A percentile compares a stretch with the other conserved stretches of the same genome.
Conservation (phyloP, 495 filamentous ascomycete species). For the Parathielavia hyrcaniae region DNA sequence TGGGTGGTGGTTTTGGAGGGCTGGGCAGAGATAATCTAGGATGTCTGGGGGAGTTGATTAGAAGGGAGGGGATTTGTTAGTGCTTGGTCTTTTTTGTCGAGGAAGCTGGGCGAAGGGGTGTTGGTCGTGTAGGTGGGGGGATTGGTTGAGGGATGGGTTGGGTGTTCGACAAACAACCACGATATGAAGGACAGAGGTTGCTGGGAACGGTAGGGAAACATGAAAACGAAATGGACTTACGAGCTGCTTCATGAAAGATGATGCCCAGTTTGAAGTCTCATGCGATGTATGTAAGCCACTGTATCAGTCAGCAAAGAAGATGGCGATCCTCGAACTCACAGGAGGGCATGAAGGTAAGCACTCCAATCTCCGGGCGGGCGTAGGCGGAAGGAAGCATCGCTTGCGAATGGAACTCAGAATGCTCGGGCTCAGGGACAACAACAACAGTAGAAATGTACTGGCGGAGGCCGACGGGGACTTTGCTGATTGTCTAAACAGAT, state of each 20-base stretch:
- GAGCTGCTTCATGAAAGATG: constrained; percentile 20
- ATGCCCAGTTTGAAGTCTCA: constrained; percentile 23
- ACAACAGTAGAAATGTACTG: constrained; percentile 20
- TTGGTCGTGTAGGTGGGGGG: background rate
- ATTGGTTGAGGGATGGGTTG: background rate
- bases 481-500: constrained; percentile 14
- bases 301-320: no score
- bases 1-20: background rate
- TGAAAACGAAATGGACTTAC: background rate
- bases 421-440: constrained; percentile 10
- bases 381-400: constrained; percentile 16
- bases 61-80: constrained; percentile 2
- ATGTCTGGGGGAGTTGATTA: constrained; percentile 8
- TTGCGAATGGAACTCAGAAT: background rate
- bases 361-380: constrained; percentile 14
- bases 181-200: background rate
- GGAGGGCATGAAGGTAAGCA: constrained; percentile 1
- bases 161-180: no score
- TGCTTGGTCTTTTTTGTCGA: background rate
- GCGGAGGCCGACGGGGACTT: constrained; percentile 26
- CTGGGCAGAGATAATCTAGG: constrained; percentile 18
- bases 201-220: background rate
- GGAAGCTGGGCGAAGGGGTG: background rate
- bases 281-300: no score
- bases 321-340: background rate